These are phyloP conservation scores for Ophiognomonia clavigignenti-juglandacearum DNA, from an alignment of 2,329 filamentous ascomycete species.

Conservation along the genomic window DNA sequence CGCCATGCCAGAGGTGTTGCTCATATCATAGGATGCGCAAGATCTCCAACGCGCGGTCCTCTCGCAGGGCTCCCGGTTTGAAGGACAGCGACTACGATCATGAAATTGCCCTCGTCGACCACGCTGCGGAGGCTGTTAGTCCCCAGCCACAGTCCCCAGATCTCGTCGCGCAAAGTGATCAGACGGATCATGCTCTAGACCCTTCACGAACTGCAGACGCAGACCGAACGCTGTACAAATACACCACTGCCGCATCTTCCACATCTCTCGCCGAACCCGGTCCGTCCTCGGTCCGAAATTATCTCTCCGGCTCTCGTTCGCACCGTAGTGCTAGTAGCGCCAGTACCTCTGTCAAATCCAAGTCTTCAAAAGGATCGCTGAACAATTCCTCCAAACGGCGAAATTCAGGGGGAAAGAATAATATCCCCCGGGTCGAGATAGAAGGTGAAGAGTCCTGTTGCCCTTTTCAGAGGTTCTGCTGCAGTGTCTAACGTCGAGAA, in stretches of 20 bases:
- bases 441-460: not conserved
- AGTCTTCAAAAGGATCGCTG: not conserved
- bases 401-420: not conserved
- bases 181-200: not conserved
- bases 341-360: not conserved
- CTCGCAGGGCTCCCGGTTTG: slow-evolving; percentile 50
- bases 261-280: not conserved
- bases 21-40: slow-evolving; percentile 16
- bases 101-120: slow-evolving; percentile 65
- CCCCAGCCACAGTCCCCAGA: slow-evolving; percentile 6
- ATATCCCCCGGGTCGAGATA: slow-evolving; percentile 8
- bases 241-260: not conserved
- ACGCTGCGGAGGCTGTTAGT: slow-evolving; percentile 24
- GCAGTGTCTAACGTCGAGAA: slow-evolving; percentile 1
- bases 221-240: not conserved
- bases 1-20: slow-evolving; percentile 10
- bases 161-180: not conserved
- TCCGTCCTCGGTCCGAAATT: not conserved
- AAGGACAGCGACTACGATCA: slow-evolving; percentile 64
- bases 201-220: not conserved
- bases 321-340: not conserved
- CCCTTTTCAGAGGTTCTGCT: not conserved
- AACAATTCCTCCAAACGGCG: not conserved
- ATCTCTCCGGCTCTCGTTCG: not conserved
- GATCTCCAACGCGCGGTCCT: slow-evolving; percentile 35